These are phyloP conservation scores for Magnaporthiopsis poae DNA, from an alignment of 2,329 filamentous ascomycete species.

Conservation along the genomic window DNA sequence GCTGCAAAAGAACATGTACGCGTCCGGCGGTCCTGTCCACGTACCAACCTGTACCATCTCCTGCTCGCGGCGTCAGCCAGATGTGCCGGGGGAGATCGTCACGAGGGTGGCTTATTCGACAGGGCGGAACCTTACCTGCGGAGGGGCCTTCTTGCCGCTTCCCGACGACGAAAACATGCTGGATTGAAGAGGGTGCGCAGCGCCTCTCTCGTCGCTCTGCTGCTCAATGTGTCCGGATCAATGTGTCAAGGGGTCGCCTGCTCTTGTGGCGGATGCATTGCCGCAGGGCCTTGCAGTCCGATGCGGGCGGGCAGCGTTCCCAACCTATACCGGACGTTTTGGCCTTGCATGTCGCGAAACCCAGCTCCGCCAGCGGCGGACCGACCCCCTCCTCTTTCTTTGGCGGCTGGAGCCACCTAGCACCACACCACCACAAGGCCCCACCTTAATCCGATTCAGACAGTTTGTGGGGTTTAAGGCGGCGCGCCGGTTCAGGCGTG, in stretches of 20 bases:
- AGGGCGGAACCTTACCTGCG: slow-evolving; percentile 49
- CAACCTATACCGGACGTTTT: neutral
- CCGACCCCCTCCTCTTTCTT: neutral
- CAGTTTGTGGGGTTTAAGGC: too few relatives aligned
- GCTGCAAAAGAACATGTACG: too few relatives aligned
- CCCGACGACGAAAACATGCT: slow-evolving; percentile 57
- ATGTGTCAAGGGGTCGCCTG: neutral
- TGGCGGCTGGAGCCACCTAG: neutral
- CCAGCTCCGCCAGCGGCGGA: neutral
- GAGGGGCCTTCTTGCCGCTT: slow-evolving; percentile 58
- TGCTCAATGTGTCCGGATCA: neutral
- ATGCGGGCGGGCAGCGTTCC: neutral
- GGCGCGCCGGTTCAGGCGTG: neutral
- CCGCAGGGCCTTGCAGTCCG: neutral
- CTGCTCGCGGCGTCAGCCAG: slow-evolving; percentile 33
- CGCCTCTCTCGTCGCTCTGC: neutral
- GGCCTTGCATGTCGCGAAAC: neutral
- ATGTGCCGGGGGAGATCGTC: neutral
- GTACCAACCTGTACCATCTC: slow-evolving; percentile 99
- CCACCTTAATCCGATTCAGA: neutral
- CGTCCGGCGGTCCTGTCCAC: slow-evolving; percentile 19
- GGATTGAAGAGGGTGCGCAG: slow-evolving; percentile 8
- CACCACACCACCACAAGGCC: neutral
- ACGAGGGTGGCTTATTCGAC: slow-evolving; percentile 21
- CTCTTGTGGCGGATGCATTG: neutral